Base-by-base conservation (phyloP, 176 grass and related monocot species). In the Phoenix dactylifera region DNA sequence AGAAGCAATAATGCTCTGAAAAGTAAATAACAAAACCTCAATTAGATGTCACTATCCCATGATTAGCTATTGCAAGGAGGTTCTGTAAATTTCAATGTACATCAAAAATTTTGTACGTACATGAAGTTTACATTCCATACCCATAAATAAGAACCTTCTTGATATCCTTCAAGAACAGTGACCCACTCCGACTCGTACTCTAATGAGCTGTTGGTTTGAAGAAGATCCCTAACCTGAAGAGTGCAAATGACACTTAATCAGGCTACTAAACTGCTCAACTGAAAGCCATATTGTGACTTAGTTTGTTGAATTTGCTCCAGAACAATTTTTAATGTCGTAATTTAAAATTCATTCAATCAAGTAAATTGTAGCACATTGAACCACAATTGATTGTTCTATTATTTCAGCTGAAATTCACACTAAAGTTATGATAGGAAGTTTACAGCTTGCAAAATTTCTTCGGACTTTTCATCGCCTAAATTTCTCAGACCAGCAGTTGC, bases 141-240 rank as follows among this genome's bases (percentile, higher is more conserved):
- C 84, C 79, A 83, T 19, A 88, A 48, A 64, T 83, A 83, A 49
- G 85, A 83, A 12, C 80, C 80, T 76, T 88, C 76, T 44, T 80
- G 76, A 20, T 72, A 64, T 60, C 80, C 85, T 14, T 66, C 63
- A 25, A 83, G 52, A 66, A 88, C 55, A 49, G 49, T 60, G 17
- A 88, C 78, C 76, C 58, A 79, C 5, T 79, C 25, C 5, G 71
- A 49, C 0, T 83, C 67, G 24, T 71, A 83, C 30, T 60, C 19
- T 25, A 83, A 75, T 61, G 66, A 73, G 28, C 76, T 83, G 29
- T 84, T 60, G 3, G 60, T 65, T 16, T 60, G 76, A 54, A 88
- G 71, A 50, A 80, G 53, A 60, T 75, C 68, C 30, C 63, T 35
- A 4, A 83, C 68, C 76, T 88, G 20, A 4, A 50, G 15, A 18